Evolutionary conservation across 192 early-diverging fungal species (phyloP).

Genomic region (Mortierella alpina): DNA sequence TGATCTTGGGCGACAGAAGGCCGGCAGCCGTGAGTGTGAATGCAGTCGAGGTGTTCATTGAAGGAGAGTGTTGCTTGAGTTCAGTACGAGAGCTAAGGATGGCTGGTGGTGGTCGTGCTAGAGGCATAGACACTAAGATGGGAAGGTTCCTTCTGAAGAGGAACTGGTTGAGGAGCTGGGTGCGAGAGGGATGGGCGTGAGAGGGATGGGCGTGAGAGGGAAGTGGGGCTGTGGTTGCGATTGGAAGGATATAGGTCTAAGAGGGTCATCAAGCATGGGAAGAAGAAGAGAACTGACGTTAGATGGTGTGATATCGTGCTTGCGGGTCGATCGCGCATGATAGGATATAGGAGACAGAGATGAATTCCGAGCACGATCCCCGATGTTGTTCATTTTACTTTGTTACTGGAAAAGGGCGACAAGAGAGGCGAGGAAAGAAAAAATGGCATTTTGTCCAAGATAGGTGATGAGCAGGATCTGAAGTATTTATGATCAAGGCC

Average conservation of each 20-base stretch:
- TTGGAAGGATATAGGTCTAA: slow-evolving; percentile 30
- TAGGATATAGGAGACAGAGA: not conserved
- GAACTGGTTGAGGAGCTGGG: slow-evolving; percentile 8
- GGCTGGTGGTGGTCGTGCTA: slow-evolving; percentile 21
- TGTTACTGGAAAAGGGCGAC: slow-evolving; percentile 26
- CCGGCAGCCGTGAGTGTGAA: slow-evolving; percentile 40
- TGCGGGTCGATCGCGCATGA: not conserved
- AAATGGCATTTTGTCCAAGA: slow-evolving; percentile 9
- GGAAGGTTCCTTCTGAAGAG: slow-evolving; percentile 22
- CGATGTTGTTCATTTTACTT: slow-evolving; percentile 12
- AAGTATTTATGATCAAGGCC: slow-evolving; percentile 8
- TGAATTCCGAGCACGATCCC: not conserved
- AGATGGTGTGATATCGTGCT: slow-evolving; percentile 2
- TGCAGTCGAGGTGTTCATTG: slow-evolving; percentile 31
- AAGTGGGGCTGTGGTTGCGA: not conserved
- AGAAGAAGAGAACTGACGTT: not conserved
- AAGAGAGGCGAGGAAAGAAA: slow-evolving; percentile 12
- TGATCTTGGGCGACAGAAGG: slow-evolving; percentile 45
- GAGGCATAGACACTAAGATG: slow-evolving; percentile 16
- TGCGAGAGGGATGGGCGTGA: not conserved
- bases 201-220: slow-evolving; percentile 2
- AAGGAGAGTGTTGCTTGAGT: slow-evolving; percentile 10
- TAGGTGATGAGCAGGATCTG: too few relatives aligned
- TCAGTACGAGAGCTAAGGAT: slow-evolving; percentile 25
- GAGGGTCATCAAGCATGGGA: not conserved